Base-by-base conservation (phyloP, 257 asterid species). In the Ocimum tenuiflorum region DNA sequence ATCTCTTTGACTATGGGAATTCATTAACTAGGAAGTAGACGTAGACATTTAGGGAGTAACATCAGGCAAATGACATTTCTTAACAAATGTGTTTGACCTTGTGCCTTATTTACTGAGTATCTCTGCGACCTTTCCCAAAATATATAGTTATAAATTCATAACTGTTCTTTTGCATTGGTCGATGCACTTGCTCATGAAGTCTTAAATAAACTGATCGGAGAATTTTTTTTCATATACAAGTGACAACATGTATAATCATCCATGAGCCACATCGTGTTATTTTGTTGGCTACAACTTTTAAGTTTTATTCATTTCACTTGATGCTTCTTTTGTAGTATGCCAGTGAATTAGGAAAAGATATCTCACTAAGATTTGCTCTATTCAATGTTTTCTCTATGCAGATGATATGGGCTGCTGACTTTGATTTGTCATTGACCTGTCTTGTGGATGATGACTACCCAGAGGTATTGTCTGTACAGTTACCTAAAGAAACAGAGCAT, bases 401-500 rank as follows among this genome's bases (percentile, higher is more conserved):
- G 98, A 91, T 91, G 98, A 91, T 91, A 73, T 91, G 98, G 98
- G 98, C 98, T 31, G 98, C 97, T 72, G 98, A 91, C 77, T 91
- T 91, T 84, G 88, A 91, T 73, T 75, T 82, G 69, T 79, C 89
- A 24, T 60, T 87, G 78, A 73, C 89, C 58, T 77, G 75, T 69
- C 81, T 79, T 72, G 81, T 89, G 63, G 92, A 82, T 33, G 88
- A 81, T 31, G 83, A 73, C 74, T 85, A 95, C 71, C 98, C 89
- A 29, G 95, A 87, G 63, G 69, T 80, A 69, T 79, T 91, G 80
- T 70, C 84, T 64, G 78, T 91, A 70, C 91, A 80, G 67, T 72
- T 80, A 71, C 85, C 94, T n/a, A 77, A 66, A 60, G 85, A 82
- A 67, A 67, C 85, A 29, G 82, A 70, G 50, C 77, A 75, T 29